These are phyloP conservation scores for Colletotrichum sp. DNA, from an alignment of 2,329 filamentous ascomycete genomes.

Conservation along the genomic window DNA sequence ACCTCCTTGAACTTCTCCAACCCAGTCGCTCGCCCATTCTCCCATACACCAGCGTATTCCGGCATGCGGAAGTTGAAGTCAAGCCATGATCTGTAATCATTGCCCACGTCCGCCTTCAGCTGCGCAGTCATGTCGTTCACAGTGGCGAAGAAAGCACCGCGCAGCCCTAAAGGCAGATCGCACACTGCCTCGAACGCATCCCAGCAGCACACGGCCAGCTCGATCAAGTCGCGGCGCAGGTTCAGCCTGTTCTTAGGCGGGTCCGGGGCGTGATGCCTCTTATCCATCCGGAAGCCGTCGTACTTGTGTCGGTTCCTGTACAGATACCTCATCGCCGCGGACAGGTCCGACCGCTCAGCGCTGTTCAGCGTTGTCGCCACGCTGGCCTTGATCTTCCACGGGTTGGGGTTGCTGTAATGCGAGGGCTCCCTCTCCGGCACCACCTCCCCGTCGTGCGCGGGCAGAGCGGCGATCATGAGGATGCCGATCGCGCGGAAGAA, in stretches of 20 bases:
- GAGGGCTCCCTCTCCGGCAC: background rate
- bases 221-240: background rate
- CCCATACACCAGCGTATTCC: background rate
- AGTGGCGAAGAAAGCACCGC: background rate
- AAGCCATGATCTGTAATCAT: background rate
- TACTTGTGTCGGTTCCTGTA: background rate
- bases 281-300: background rate
- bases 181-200: background rate
- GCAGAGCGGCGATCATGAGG: background rate
- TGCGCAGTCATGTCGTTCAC: background rate
- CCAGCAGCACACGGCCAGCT: background rate
- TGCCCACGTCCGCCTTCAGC: background rate
- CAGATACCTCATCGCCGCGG: background rate
- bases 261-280: background rate
- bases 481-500: slow-evolving; percentile 14
- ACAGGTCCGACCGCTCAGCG: background rate
- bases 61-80: slow-evolving; percentile 6
- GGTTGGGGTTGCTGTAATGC: background rate
- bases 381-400: background rate
- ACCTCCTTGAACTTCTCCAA: background rate
- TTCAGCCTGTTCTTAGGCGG: background rate
- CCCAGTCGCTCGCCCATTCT: background rate
- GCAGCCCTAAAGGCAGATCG: background rate
- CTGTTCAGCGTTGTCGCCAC: background rate
- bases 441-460: background rate